Percentiles rank a stretch among this genome's conserved stretches.
Evolutionary conservation across 495 filamentous ascomycete species (phyloP).

Genomic region (Lasiosphaeria ovina): DNA sequence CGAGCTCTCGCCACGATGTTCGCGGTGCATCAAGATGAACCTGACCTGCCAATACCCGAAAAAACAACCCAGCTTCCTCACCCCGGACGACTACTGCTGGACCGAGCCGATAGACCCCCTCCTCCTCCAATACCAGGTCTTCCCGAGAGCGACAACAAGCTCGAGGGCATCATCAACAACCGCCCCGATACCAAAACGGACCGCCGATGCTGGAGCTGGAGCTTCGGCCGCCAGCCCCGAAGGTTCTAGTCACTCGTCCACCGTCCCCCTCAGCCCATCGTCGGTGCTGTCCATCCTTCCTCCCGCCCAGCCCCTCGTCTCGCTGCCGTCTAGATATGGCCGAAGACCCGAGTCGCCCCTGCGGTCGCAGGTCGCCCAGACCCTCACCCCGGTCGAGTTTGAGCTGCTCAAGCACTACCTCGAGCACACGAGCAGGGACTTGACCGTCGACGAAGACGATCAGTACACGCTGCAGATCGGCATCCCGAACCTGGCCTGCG

Average conservation of each 20-base stretch:
- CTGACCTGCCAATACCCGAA: slow-evolving; percentile 25
- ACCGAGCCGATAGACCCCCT: slow-evolving; percentile 11
- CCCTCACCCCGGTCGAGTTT: slow-evolving; percentile 33
- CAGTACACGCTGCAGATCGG: slow-evolving; percentile 41
- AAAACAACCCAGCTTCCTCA: slow-evolving; percentile 4
- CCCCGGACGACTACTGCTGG: slow-evolving; percentile 4
- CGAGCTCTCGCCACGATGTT: slow-evolving; percentile 26
- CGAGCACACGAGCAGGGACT: slow-evolving; percentile 41
- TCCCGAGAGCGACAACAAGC: background rate
- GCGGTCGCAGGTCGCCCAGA: slow-evolving; percentile 11
- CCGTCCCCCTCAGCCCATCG: slow-evolving; percentile 4
- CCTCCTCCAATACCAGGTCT: slow-evolving; percentile 7
- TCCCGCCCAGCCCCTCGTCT: background rate
- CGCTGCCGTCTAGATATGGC: slow-evolving; percentile 1
- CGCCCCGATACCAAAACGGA: background rate
- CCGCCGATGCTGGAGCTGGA: too few relatives aligned
- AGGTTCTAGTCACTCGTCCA: slow-evolving; percentile 13
- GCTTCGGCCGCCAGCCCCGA: slow-evolving; percentile 11
- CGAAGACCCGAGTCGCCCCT: slow-evolving; percentile 12
- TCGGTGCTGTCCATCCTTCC: slow-evolving; percentile 3
- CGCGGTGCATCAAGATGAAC: slow-evolving; percentile 27
- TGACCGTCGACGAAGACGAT: slow-evolving; percentile 34
- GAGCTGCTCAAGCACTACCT: slow-evolving; percentile 41
- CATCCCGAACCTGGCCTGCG: slow-evolving; percentile 42
- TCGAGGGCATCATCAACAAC: too few relatives aligned